Evolutionary conservation across 768 basidiomycete genomes (phyloP), one percentile per base, ranked within the genome.

Genomic region (Termitomyces sp.): DNA sequence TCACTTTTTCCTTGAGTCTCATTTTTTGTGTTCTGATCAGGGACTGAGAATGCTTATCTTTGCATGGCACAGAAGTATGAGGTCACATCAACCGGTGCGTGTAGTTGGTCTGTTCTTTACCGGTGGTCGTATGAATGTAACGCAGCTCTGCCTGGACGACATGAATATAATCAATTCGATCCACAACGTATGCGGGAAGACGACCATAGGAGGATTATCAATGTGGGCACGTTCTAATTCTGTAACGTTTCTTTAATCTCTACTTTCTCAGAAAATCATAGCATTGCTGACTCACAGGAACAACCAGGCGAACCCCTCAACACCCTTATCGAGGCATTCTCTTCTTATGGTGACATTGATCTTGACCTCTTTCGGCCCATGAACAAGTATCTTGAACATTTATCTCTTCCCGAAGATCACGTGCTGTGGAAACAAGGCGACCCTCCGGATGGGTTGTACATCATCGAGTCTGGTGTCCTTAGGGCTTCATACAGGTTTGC

Each of bases 1-100:
- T n/a, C 7, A 9, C 26, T 18, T 28, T 14, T 2, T 3, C 45
- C 40, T 20, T 10, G 26, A 46, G 16, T 46, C 24, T 46, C 24
- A 28, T 4, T 28, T 28, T 26, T 28, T 28, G 26, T 18, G 14
- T 28, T n/a, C 81, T 26, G 24, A 28, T 28, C 16, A 46, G 90
- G 94, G 94, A 95, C 92, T 0, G 94, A 97, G 73, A 97, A 97
- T 71, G 88, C 84, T 0, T 96, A 96, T 72, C 68, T 97, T 60
- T 82, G 81, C 60, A 75, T 76, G 58, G 80, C 84, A 0, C 84
- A 84, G 65, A 87, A 87, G 64, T 68, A 79, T 24, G 85, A 88
- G 66, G 73, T 71, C 28, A 65, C 70, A n/a, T 65, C 54, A 58
- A 75, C 40, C 59, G 64, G 85, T 80, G 62, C n/a, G 71, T 68